These are phyloP conservation scores for Chionographis japonica DNA, from an alignment of 106 monocot genomes.

Conservation along the genomic window DNA sequence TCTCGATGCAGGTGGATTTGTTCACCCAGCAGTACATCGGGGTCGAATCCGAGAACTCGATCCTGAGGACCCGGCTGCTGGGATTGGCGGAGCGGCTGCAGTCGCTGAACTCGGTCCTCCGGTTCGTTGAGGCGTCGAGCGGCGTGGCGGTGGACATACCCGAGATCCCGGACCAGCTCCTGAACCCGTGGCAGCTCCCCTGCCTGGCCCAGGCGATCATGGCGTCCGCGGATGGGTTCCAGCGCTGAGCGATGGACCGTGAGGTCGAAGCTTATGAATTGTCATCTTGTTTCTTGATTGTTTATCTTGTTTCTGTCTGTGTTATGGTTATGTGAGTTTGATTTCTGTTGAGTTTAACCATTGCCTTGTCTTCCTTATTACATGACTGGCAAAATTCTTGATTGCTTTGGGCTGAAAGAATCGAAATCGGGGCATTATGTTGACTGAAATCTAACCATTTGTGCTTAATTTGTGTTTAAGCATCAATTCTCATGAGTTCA, in stretches of 20 bases:
- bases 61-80: conserved; percentile 46
- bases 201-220: conserved; percentile 22
- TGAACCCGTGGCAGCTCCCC: conserved; percentile 40
- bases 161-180: conserved; percentile 29
- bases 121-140: conserved; percentile 43
- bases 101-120: conserved; percentile 44
- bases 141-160: conserved; percentile 56
- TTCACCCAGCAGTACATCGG: conserved; percentile 15
- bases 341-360: no score
- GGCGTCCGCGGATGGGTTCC: conserved; percentile 24
- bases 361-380: no score
- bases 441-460: no score
- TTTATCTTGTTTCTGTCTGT: no score
- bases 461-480: no score
- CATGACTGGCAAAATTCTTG: no score
- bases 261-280: no score
- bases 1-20: conserved; percentile 33
- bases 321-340: no score
- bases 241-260: conserved; percentile 9
- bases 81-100: conserved; percentile 50
- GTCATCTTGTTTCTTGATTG: no score
- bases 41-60: conserved; percentile 43
- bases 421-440: no score
- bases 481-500: no score
- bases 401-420: no score